phyloP scores from a whole-genome alignment of 371 early-diverging fungal genomes.

The Massospora cicadina region DNA sequence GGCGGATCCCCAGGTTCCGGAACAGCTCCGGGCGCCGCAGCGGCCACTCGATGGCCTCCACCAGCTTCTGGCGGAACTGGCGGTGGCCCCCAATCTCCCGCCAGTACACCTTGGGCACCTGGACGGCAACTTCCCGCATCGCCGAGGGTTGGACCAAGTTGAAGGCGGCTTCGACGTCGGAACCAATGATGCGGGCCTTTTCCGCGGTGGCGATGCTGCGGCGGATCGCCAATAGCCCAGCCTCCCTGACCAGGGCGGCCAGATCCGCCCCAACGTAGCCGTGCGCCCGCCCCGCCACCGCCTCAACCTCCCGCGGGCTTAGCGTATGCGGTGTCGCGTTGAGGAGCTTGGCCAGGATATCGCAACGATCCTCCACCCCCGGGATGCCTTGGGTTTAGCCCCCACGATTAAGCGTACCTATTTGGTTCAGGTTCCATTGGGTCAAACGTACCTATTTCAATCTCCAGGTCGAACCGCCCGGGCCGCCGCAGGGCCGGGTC shows the following conservation, averaged over 20 bases:
- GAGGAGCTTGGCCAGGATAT: slow-evolving; percentile 60
- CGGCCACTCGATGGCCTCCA: slow-evolving; percentile 98
- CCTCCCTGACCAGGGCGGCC: slow-evolving; percentile 69
- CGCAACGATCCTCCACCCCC: slow-evolving; percentile 37
- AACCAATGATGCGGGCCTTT: slow-evolving; percentile 16
- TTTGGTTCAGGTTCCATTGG: background rate
- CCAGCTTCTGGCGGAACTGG: slow-evolving; percentile 81
- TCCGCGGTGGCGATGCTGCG: slow-evolving; percentile 21
- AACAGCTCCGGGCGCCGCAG: slow-evolving; percentile 86
- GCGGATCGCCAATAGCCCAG: slow-evolving; percentile 66
- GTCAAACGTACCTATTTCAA: slow-evolving; percentile 57
- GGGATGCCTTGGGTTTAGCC: slow-evolving; percentile 48
- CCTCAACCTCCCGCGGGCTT: slow-evolving; percentile 27
- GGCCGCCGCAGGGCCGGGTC: slow-evolving; percentile 95
- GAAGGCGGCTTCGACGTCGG: slow-evolving; percentile 33
- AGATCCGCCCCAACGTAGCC: slow-evolving; percentile 99
- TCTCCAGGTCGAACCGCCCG: slow-evolving; percentile 92
- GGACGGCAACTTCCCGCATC: slow-evolving; percentile 81
- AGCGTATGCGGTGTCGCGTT: slow-evolving; percentile 47
- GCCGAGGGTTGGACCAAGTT: slow-evolving; percentile 76
- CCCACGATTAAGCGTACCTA: background rate
- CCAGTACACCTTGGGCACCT: slow-evolving; percentile 93
- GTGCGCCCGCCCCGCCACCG: slow-evolving; percentile 52
- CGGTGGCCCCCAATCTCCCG: slow-evolving; percentile 94
- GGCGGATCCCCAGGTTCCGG: slow-evolving; percentile 64